phyloP scores from a whole-genome alignment of 257 asterid species.

The Orobanche coerulescens region DNA sequence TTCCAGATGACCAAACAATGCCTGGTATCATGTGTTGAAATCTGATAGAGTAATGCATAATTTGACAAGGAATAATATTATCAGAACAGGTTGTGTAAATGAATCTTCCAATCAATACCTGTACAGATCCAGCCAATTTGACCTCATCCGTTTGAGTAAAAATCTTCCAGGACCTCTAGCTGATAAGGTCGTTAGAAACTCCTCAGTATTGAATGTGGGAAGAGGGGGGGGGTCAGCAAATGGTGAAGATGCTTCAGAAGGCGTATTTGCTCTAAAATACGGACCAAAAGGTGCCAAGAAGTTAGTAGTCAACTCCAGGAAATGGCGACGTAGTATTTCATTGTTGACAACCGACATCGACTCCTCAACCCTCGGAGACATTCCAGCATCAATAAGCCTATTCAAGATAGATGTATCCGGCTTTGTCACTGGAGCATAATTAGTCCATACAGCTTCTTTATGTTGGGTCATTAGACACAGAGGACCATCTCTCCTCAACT shows the following conservation, averaged over 20 bases:
- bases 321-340: constrained; percentile 95
- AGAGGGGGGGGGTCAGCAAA: constrained; percentile 88
- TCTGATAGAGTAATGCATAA: constrained; percentile 9
- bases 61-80: neutral
- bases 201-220: constrained; percentile 69
- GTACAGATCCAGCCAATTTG: constrained; percentile 96
- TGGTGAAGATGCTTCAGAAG: constrained; percentile 89
- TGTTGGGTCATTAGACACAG: constrained; percentile 91
- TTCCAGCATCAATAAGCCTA: constrained; percentile 94
- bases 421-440: constrained; percentile 69
- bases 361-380: constrained; percentile 98
- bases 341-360: constrained; percentile 98
- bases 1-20: neutral
- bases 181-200: constrained; percentile 58
- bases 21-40: neutral
- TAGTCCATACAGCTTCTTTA: constrained; percentile 88
- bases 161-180: constrained; percentile 96
- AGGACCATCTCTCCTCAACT: constrained; percentile 91
- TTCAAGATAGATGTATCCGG: constrained; percentile 93
- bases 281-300: constrained; percentile 99
- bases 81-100: constrained; percentile 11
- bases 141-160: constrained; percentile 75
- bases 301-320: constrained; percentile 92
- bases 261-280: constrained; percentile 73
- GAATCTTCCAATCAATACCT: constrained; percentile 39